These are phyloP conservation scores for Annulohypoxylon stygium DNA, from an alignment of 495 filamentous ascomycete species.

Conservation along the genomic window DNA sequence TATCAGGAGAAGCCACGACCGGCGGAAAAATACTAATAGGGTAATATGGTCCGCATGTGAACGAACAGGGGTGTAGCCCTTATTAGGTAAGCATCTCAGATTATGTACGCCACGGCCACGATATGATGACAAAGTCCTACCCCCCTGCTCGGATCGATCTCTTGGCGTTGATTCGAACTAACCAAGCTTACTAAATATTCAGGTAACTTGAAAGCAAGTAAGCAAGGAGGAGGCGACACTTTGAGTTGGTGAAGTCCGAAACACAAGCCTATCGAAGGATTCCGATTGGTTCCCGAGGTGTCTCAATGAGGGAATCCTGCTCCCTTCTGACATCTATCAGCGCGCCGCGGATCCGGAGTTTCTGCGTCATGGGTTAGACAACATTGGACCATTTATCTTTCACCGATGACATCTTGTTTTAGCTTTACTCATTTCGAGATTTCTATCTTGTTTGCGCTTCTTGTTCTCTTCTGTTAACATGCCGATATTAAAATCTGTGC, in stretches of 20 bases:
- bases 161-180: background rate
- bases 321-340: slow-evolving; percentile 22
- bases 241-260: slow-evolving; percentile 37
- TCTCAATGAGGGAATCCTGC: slow-evolving; percentile 18
- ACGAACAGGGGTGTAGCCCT: too few relatives aligned
- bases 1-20: too few relatives aligned
- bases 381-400: background rate
- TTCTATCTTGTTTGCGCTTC: background rate
- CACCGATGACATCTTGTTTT: background rate
- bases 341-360: slow-evolving; percentile 20
- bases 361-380: background rate
- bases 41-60: too few relatives aligned
- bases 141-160: background rate
- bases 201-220: background rate
- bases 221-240: background rate
- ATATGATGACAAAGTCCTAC: too few relatives aligned
- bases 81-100: too few relatives aligned
- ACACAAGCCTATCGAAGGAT: background rate
- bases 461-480: background rate
- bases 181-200: background rate
- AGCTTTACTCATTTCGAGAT: background rate
- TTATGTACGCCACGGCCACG: too few relatives aligned
- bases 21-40: too few relatives aligned
- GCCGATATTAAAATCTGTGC: background rate
- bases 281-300: slow-evolving; percentile 13